A percentile compares a stretch with the other conserved stretches of the same genome.
phyloP scores from a whole-genome alignment of 305 asterid species.

The Petunia hybrid region DNA sequence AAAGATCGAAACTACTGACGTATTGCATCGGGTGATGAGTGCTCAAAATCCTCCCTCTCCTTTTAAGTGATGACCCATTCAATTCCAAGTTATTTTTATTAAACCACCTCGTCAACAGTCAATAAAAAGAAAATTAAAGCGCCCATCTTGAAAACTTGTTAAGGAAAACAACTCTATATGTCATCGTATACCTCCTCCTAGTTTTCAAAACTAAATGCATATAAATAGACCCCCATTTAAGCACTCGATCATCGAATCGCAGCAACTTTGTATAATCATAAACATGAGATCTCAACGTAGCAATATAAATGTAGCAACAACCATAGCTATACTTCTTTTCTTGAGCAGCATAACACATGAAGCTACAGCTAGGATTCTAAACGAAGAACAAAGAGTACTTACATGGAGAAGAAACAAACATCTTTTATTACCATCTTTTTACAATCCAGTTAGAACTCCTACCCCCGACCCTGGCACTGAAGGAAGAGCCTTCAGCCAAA shows the following conservation, averaged over 20 bases:
- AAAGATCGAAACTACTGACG: not conserved
- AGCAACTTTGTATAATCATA: not conserved
- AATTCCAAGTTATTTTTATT: not conserved
- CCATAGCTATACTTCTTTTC: not conserved
- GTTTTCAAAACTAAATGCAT: not conserved
- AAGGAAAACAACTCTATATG: no score
- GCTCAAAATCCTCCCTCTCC: not conserved
- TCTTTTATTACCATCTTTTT: conserved; percentile 10
- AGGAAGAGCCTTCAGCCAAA: not conserved
- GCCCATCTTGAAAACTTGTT: not conserved
- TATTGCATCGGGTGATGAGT: not conserved
- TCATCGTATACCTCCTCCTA: not conserved
- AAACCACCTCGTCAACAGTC: not conserved
- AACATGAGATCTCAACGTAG: conserved; percentile 20
- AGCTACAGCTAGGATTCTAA: conserved; percentile 4
- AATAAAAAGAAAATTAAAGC: not conserved
- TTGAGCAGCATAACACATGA: not conserved
- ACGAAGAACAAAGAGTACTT: not conserved
- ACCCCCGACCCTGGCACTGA: not conserved
- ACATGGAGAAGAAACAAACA: not conserved
- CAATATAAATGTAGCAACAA: not conserved
- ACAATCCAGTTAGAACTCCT: not conserved
- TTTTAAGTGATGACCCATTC: not conserved
- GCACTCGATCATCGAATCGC: not conserved
- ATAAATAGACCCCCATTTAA: conserved; percentile 7